phyloP scores from a whole-genome alignment of 352 stramenopile genomes.

The Globisporangium okanoganense region DNA sequence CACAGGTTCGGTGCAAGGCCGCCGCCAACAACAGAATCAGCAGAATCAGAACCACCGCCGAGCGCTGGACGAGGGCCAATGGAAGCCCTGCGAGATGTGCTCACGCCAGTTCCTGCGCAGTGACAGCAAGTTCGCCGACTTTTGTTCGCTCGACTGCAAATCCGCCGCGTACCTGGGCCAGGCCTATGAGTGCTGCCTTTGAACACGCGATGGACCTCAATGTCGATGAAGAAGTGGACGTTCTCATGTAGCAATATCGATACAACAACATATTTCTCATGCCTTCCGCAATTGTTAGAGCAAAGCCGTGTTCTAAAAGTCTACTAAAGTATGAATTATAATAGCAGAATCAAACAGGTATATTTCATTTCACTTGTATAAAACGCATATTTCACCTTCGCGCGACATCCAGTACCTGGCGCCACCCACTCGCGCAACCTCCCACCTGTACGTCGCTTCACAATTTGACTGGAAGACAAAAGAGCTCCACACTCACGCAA shows the following conservation, averaged over 20 bases:
- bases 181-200: background rate
- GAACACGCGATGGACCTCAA: too few relatives aligned
- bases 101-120: constrained; percentile 27
- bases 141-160: constrained; percentile 45
- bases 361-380: too few relatives aligned
- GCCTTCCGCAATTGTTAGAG: too few relatives aligned
- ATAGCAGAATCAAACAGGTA: too few relatives aligned
- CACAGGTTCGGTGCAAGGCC: background rate
- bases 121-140: constrained; percentile 23
- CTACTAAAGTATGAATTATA: too few relatives aligned
- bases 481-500: background rate
- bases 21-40: constrained; percentile 6
- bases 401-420: background rate
- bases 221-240: too few relatives aligned
- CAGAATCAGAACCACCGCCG: constrained; percentile 10
- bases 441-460: background rate
- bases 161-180: constrained; percentile 28
- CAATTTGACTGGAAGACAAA: constrained; percentile 12
- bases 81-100: constrained; percentile 35
- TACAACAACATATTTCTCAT: background rate
- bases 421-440: constrained; percentile 10
- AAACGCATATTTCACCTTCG: background rate
- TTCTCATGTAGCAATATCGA: background rate
- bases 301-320: too few relatives aligned
- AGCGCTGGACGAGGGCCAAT: constrained; percentile 13